Base-by-base conservation (phyloP, 352 stramenopile species). In the Elongisporangium anandrum region DNA sequence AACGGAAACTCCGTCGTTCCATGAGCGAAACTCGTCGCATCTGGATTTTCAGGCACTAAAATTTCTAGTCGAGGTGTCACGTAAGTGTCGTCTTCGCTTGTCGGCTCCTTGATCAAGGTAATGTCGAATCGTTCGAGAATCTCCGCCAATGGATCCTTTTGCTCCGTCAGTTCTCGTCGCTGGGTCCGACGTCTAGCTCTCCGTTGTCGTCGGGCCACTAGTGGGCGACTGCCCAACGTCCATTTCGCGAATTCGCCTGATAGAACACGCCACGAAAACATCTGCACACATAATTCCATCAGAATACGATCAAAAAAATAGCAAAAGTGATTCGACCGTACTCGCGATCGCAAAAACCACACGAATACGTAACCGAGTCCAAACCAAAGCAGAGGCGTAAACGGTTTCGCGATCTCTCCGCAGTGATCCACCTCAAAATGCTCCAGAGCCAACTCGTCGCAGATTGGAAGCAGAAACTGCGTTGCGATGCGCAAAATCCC, bases 371-470 rank as follows among this genome's bases (percentile, higher is more conserved):
- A 87, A 2, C 81, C 81, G 38, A 79, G 38, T 10, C 54, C 61
- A 50, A 90, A 90, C 81, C 81, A 90, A 21, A 85, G 55, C 29
- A 84, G 41, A 8, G 81, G 70, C 5, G 70, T 66, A 3, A 88
- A 45, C 19, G 68, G 66, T 26, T 74, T 62, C 8, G 53, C 10
- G 22, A 83, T 55, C 17, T 60, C 57, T 17, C 75, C 50, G n/a
- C 59, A 73, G 22, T 60, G 66, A 12, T 70, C 64, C 3, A 60
- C 38, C 0, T 70, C 63, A 22, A 79, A 66, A 23, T 75, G 65
- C n/a, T 70, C 57, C 7, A 59, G 50, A 3, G 60, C 57, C 22
- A 75, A 24, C 1, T 61, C 57, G 7, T 64, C 60, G 0, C 49
- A 68, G 10, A 73, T 55, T 10, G 72, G 72, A 17, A 77, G 51